A percentile compares a stretch with the other conserved stretches of the same genome.
Conservation (phyloP, 2,329 filamentous ascomycete genomes). For the Colletotrichum sp. region DNA sequence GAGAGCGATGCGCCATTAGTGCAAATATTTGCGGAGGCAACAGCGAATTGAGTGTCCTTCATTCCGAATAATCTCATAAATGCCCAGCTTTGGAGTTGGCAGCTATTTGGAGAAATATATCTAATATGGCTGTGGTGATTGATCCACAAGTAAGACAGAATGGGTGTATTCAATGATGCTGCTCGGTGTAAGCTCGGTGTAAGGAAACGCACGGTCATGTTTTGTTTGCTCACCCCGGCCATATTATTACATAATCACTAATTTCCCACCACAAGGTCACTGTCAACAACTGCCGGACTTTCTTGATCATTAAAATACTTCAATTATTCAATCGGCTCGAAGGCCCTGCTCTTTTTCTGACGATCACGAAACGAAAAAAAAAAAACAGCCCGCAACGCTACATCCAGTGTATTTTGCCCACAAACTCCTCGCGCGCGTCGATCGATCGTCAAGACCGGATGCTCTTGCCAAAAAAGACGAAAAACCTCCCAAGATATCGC, state of each 20-base stretch:
- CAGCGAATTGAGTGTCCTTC: no score
- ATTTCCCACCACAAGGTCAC: background rate
- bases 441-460: constrained; percentile 12
- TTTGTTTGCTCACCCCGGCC: background rate
- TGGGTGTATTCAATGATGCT: no score
- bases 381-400: background rate
- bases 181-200: background rate
- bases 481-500: background rate
- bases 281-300: background rate
- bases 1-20: no score
- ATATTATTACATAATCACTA: background rate
- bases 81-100: no score
- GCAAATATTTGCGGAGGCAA: no score
- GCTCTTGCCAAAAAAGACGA: background rate
- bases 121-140: no score
- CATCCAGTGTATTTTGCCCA: background rate
- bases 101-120: no score
- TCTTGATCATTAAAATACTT: background rate
- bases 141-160: no score
- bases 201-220: background rate
- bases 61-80: no score
- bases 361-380: background rate
- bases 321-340: background rate
- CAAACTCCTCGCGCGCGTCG: background rate
- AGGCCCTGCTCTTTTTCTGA: background rate